Base-by-base conservation (phyloP, 331 rosid species). In the Telfairia occidentalis region DNA sequence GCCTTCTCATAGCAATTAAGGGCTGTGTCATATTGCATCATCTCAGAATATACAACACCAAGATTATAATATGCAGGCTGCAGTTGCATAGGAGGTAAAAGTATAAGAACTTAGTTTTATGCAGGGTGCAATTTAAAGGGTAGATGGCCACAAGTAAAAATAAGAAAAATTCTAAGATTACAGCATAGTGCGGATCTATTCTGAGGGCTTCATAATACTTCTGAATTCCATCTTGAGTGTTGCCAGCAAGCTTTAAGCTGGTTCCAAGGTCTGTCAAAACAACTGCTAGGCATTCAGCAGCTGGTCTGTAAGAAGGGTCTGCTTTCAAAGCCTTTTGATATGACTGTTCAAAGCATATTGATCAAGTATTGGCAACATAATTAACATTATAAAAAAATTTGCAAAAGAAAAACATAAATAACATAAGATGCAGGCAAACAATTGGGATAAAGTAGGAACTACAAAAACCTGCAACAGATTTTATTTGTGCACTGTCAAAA, bases 21-120 rank as follows among this genome's bases (percentile, higher is more conserved):
- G 76, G 98, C 98, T 76, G 84, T 86, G 77, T 94, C 97, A 79
- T 88, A 94, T 86, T 94, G 96, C 98, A 88, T 91, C 96, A 91
- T 88, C 85, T 94, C 98, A 59, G 97, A 94, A 86, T 91, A 94
- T 72, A 94, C 96, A 80, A 94, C 98, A 18, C 98, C 98, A 77
- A 94, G 98, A 76, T 94, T 94, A 82, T 94, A 94, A 81, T 89
- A 94, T 13, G 97, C 98, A 46, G 98, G 97, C 98, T 94, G 96
- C 81, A 81, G 11, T 78, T 58, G 75, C 37, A 77, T 35, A 75
- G 59, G 43, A 75, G 10, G 75, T 50, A 81, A 34, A 77, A 29
- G 32, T 54, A 65, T 53, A 65, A 48, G 70, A 81, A 23, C 54
- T 9, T 28, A 48, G 60, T 16, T 48, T 26, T 18, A 30, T 53